A percentile compares a stretch with the other conserved stretches of the same genome.
phyloP scores from a whole-genome alignment of 345 rosid genomes.

The Noccaea bulbosa region DNA sequence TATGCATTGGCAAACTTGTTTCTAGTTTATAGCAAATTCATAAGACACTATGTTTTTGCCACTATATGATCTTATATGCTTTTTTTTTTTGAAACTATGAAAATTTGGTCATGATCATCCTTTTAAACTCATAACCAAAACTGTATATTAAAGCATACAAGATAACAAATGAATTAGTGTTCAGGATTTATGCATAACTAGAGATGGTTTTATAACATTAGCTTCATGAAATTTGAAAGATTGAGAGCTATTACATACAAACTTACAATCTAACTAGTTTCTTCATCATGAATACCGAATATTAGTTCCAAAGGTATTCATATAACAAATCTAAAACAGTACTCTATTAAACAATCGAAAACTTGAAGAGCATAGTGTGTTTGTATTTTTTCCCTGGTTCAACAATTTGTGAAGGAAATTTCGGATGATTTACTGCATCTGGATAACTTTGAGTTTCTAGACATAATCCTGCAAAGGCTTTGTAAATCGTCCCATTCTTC shows the following conservation, averaged over 20 bases:
- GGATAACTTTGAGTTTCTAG: conserved; percentile 90
- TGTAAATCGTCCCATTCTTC: conserved; percentile 68
- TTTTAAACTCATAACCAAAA: background rate
- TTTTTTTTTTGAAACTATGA: background rate
- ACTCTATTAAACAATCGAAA: conserved; percentile 47
- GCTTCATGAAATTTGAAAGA: conserved; percentile 10
- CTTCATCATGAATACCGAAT: conserved; percentile 5
- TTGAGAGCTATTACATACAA: conserved; percentile 28
- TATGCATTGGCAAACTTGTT: no score
- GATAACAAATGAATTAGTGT: background rate
- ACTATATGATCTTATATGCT: conserved; percentile 2
- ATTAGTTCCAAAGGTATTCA: conserved; percentile 12
- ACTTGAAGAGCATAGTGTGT: conserved; percentile 72
- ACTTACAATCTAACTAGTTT: conserved; percentile 18
- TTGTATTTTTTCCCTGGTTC: conserved; percentile 59
- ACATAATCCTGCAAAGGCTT: conserved; percentile 69
- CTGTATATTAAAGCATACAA: background rate
- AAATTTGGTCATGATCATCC: background rate
- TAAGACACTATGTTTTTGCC: background rate
- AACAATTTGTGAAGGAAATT: conserved; percentile 75
- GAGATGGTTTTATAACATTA: background rate
- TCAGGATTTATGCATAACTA: background rate
- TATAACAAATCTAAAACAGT: conserved; percentile 2
- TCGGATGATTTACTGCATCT: conserved; percentile 69
- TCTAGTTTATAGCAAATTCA: no score